Base-by-base conservation (phyloP, 192 early-diverging fungal species). In the Podila epigama region DNA sequence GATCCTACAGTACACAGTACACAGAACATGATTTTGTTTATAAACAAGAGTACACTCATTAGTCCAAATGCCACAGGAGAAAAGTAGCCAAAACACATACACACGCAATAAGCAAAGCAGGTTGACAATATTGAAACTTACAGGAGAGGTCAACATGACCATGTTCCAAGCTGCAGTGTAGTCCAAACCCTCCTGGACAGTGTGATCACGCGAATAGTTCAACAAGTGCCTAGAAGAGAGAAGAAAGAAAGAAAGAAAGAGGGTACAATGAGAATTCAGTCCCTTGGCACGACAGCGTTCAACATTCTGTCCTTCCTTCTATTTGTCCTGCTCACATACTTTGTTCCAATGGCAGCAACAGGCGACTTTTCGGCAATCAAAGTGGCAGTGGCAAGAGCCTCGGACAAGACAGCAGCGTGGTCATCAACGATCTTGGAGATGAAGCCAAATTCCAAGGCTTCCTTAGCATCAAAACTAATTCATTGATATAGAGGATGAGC, bases 121-220 rank as follows among this genome's bases (percentile, higher is more conserved):
- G 22, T 41, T 57, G 16, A 60, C 15, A 34, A 5, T 35, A 62
- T n/a, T 15, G 18, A 20, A 35, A 70, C 82, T 53, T 75, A 89
- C 89, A 54, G 83, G 81, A 28, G 93, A 89, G 66, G 93, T 91
- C 54, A 95, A 84, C 85, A 95, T 94, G 35, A 88, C 86, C 27
- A 87, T 58, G 79, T 95, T 98, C 97, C 97, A 99, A 16, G 94
- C 75, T 33, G 88, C 91, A 32, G 89, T 92, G 78, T 98, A 97
- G 13, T 87, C 83, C 33, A 99, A 84, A 32, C 94, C 93, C 75
- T 99, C 96, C 37, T 86, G 84, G 0, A 96, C 92, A 9, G 90
- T 85, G 69, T 99, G 97, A 79, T 99, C 96, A 59, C 96, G 92
- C 36, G 94, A 93, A 79, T 92, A 94, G 71, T 94, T 96, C 51